Evolutionary conservation across 2,329 filamentous ascomycete species (phyloP).

Genomic region (Teratosphaeria epicoccoides): DNA sequence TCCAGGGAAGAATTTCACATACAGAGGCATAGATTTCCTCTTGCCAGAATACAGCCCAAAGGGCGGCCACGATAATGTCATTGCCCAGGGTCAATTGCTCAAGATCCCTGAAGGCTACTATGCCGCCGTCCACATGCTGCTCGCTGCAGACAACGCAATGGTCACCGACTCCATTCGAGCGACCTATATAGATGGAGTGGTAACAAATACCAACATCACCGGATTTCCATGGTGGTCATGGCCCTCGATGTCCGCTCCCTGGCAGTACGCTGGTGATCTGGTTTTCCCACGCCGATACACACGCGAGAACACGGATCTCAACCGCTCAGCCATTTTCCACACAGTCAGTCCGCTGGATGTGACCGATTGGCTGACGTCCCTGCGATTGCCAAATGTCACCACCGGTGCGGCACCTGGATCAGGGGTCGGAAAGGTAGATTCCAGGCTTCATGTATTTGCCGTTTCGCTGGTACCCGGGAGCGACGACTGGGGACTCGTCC

Average conservation of each 20-base stretch:
- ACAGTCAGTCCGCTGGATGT: conserved; percentile 31
- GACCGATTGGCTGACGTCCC: conserved; percentile 27
- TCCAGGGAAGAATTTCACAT: conserved; percentile 26
- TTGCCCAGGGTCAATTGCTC: conserved; percentile 29
- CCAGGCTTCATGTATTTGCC: conserved; percentile 25
- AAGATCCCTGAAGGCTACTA: conserved; percentile 25
- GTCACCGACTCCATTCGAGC: conserved; percentile 29
- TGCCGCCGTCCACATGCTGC: conserved; percentile 31
- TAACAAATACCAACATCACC: conserved; percentile 23
- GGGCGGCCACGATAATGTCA: conserved; percentile 30
- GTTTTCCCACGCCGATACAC: conserved; percentile 31
- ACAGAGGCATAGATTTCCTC: conserved; percentile 28
- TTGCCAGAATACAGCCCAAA: conserved; percentile 29
- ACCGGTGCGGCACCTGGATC: conserved; percentile 24
- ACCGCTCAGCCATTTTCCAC: conserved; percentile 32
- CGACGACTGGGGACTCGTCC: conserved; percentile 19
- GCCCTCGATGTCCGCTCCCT: too few relatives aligned
- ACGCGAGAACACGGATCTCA: conserved; percentile 28
- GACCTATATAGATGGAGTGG: conserved; percentile 29
- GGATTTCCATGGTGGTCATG: conserved; percentile 31
- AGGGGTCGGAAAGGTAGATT: conserved; percentile 19
- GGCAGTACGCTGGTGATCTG: conserved; percentile 32
- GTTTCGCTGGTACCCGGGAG: conserved; percentile 27
- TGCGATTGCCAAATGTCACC: conserved; percentile 29
- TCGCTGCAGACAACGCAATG: conserved; percentile 30